A percentile compares a stretch with the other conserved stretches of the same genome.
These are phyloP conservation scores for Nemania sp. DNA, from an alignment of 2,329 filamentous ascomycete species.

Conservation along the genomic window DNA sequence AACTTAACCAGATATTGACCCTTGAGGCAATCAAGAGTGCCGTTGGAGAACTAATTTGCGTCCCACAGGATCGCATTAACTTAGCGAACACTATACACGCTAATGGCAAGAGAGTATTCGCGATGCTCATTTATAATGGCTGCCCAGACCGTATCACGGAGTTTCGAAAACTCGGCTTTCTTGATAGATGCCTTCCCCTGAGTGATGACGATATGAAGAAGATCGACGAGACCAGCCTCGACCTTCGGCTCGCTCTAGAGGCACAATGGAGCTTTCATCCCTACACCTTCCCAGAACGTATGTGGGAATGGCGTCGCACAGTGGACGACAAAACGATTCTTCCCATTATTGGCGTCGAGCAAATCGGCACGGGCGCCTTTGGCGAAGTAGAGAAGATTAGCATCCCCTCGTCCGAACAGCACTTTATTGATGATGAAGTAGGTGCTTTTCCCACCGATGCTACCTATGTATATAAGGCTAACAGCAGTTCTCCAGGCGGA, in stretches of 20 bases:
- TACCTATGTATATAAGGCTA: no score
- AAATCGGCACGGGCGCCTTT: not conserved
- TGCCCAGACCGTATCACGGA: not conserved
- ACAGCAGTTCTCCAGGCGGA: not conserved
- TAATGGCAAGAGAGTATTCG: constrained; percentile 3
- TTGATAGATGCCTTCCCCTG: not conserved
- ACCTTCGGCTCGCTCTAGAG: not conserved
- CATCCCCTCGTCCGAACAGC: constrained; percentile 1
- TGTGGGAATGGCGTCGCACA: not conserved
- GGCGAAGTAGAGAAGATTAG: not conserved
- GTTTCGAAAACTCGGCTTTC: not conserved
- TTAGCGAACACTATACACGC: not conserved
- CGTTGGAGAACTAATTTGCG: not conserved
- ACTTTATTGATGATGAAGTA: not conserved
- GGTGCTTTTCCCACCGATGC: not conserved
- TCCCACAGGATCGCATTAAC: not conserved
- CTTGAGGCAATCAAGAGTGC: not conserved
- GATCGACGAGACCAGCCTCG: not conserved
- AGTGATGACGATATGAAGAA: not conserved
- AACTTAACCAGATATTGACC: constrained; percentile 1
- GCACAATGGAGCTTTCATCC: constrained; percentile 1
- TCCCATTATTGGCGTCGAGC: not conserved
- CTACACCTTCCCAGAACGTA: not conserved
- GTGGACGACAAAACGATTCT: not conserved
- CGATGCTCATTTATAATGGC: constrained; percentile 4